Conservation (phyloP, 2,329 filamentous ascomycete genomes). For the Pyrenophora tritici-repentis region DNA sequence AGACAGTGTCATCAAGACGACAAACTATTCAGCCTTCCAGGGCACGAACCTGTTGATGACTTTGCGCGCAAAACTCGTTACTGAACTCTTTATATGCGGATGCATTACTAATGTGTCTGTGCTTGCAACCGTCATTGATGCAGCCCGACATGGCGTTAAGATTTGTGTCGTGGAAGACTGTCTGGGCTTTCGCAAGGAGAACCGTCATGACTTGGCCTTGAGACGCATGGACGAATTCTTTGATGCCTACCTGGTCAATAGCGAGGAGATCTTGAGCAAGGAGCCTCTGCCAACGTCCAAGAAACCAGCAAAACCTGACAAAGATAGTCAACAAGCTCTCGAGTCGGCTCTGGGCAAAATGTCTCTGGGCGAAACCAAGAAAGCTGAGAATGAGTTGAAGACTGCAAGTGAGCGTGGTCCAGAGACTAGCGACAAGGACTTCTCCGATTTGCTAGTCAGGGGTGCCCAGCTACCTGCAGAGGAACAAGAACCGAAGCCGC, state of each 20-base stretch:
- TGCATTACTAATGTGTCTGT: constrained; percentile 85
- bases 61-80: constrained; percentile 85
- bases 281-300: constrained; percentile 17
- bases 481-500: constrained; percentile 19
- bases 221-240: constrained; percentile 73
- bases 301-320: constrained; percentile 10
- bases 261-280: constrained; percentile 61
- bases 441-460: constrained; percentile 32
- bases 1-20: constrained; percentile 68
- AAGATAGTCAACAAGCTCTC: constrained; percentile 23
- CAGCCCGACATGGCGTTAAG: constrained; percentile 82
- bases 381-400: constrained; percentile 19
- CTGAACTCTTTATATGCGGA: constrained; percentile 87
- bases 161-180: constrained; percentile 89
- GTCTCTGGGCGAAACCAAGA: constrained; percentile 18
- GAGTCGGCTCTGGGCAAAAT: constrained; percentile 31
- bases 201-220: constrained; percentile 72
- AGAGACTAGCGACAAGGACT: constrained; percentile 37
- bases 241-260: constrained; percentile 69
- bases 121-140: constrained; percentile 89
- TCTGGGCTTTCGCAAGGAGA: constrained; percentile 74
- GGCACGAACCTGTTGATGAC: constrained; percentile 73
- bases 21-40: constrained; percentile 86
- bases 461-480: constrained; percentile 27
- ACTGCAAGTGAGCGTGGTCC: not conserved